These are phyloP conservation scores for Linum lewisii DNA, from an alignment of 345 rosid species.

Conservation along the genomic window DNA sequence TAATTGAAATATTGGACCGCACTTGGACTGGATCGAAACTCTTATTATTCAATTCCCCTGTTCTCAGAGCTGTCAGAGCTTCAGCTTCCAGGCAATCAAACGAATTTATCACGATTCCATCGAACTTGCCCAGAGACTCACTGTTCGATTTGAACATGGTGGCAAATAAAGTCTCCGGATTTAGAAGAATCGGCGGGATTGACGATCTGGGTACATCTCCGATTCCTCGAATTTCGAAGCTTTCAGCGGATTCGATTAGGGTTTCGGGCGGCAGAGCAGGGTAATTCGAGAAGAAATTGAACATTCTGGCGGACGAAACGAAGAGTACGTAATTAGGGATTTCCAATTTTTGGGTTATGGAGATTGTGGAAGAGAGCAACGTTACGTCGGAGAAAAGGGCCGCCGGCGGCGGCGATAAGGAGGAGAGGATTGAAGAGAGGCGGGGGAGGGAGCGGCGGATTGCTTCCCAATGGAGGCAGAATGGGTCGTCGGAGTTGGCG, in stretches of 20 bases:
- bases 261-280: neutral
- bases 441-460: conserved; percentile 21
- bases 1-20: too few species aligned
- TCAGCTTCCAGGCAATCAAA: neutral
- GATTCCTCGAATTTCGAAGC: neutral
- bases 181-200: neutral
- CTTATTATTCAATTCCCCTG: neutral
- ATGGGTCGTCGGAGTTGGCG: conserved; percentile 21
- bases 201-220: neutral
- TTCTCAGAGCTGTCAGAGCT: neutral
- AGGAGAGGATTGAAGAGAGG: conserved; percentile 23
- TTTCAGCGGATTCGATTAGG: neutral
- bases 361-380: conserved; percentile 22
- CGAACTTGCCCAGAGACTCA: neutral
- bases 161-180: neutral
- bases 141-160: neutral
- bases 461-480: conserved; percentile 19
- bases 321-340: conserved; percentile 31
- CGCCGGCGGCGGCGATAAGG: conserved; percentile 22
- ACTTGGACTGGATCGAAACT: neutral
- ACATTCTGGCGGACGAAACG: conserved; percentile 37
- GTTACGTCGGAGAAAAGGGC: conserved; percentile 29
- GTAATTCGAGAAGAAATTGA: conserved; percentile 15
- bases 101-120: neutral
- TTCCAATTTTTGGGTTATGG: conserved; percentile 20